Base-by-base conservation (phyloP, 768 basidiomycete genomes). In the Rhodotorula taiwanensis region DNA sequence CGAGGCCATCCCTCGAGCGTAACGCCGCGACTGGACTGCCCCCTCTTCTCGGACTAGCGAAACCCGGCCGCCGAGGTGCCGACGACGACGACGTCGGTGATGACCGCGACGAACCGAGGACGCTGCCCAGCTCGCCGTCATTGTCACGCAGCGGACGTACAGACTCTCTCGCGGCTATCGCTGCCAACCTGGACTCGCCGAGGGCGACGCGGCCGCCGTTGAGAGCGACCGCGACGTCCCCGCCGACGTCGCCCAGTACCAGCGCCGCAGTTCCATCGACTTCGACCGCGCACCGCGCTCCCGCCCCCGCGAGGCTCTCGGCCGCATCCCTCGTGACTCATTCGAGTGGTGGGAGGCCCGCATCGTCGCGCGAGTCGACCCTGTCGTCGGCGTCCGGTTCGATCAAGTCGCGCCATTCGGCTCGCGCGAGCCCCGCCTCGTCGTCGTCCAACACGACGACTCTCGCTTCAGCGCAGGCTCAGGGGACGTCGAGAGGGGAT, bases 101-200 rank as follows among this genome's bases (percentile, higher is more conserved):
- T n/a, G n/a, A n/a, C n/a, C n/a, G n/a, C n/a, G 36, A 39, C 36
- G 10, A 9, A 16, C 36, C 9, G 16, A 16, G 16, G 36, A 39
- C 36, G 16, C 36, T 39, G 10, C 10, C 36, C 10, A 9, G 16
- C 10, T 39, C 43, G 43, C 23, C 43, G 43, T 44, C 43, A 18
- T 34, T 67, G 16, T 7, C 31, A 9, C 60, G 66, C 20, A 62
- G 60, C 1, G 47, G 53, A 1, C 33, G 61, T 8, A 42, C 55
- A 27, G 49, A 47, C 43, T 67, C 66, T 33, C 57, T 67, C 52
- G 55, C 60, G 28, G 39, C 54, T 10, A 15, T 67, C 41, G 65
- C 49, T 8, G 25, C 65, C 31, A 33, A 16, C 33, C 27, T 34
- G 27, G 55, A 20, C 30, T 31, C 51, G 16, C 23, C 44, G 33